phyloP scores from a whole-genome alignment of 2,329 filamentous ascomycete genomes.

The Scolecobasidium constrictum region DNA sequence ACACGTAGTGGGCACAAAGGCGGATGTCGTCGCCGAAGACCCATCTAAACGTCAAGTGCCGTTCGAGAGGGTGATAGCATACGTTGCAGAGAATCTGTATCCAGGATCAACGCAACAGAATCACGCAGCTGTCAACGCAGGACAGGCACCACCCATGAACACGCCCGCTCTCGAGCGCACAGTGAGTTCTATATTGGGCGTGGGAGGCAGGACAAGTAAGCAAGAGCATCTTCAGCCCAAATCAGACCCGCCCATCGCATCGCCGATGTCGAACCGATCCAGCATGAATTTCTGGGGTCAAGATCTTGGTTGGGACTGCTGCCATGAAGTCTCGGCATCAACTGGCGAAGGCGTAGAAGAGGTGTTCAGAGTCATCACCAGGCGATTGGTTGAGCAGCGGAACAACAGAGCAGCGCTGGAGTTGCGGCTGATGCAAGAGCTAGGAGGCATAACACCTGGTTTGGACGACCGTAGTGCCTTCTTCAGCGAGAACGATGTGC shows the following conservation, averaged over 20 bases:
- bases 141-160: constrained; percentile 4
- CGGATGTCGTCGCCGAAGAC: constrained; percentile 79
- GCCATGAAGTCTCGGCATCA: constrained; percentile 92
- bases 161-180: constrained; percentile 4
- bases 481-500: constrained; percentile 12
- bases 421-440: constrained; percentile 28
- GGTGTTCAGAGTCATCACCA: constrained; percentile 81
- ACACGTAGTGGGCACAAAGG: constrained; percentile 91
- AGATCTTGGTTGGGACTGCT: constrained; percentile 92
- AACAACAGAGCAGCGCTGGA: constrained; percentile 44
- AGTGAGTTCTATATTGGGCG: not conserved
- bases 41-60: constrained; percentile 71
- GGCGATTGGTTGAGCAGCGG: constrained; percentile 69
- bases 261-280: constrained; percentile 9
- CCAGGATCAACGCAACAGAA: constrained; percentile 52
- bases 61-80: constrained; percentile 91
- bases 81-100: constrained; percentile 83
- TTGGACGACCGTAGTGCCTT: constrained; percentile 33
- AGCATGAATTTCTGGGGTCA: constrained; percentile 80
- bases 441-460: constrained; percentile 19
- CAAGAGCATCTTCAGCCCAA: not conserved
- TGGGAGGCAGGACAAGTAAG: not conserved
- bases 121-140: constrained; percentile 32
- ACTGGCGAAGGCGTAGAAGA: constrained; percentile 93
- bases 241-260: constrained; percentile 4